A percentile compares a stretch with the other conserved stretches of the same genome.
Evolutionary conservation across 805 yeast genomes (phyloP).

Genomic region (Priceomyces carsonii): DNA sequence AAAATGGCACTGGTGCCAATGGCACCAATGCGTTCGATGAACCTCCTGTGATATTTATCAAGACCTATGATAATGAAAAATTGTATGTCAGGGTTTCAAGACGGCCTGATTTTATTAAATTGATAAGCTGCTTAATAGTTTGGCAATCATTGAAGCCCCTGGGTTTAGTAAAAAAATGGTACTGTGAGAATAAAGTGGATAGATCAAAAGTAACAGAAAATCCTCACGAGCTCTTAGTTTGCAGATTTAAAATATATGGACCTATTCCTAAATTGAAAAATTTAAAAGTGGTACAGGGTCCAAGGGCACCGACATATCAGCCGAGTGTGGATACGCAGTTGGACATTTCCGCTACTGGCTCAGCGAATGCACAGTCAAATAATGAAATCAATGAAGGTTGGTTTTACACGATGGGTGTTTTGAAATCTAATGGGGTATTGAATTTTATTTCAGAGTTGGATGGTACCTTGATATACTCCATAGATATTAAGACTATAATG

Average conservation of each 20-base stretch:
- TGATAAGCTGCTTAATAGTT: constrained; percentile 48
- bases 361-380: constrained; percentile 8
- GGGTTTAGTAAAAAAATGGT: constrained; percentile 59
- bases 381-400: constrained; percentile 51
- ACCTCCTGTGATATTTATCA: constrained; percentile 44
- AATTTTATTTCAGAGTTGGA: constrained; percentile 64
- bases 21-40: constrained; percentile 4
- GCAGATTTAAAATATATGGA: constrained; percentile 66
- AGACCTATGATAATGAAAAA: constrained; percentile 39
- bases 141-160: constrained; percentile 58
- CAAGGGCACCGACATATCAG: constrained; percentile 36
- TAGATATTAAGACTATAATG: constrained; percentile 53
- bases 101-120: constrained; percentile 39
- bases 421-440: constrained; percentile 62
- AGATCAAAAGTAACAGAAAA: constrained; percentile 18
- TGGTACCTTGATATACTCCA: constrained; percentile 59
- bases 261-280: constrained; percentile 50
- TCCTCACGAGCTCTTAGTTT: constrained; percentile 50
- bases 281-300: constrained; percentile 37
- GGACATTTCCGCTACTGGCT: constrained; percentile 1
- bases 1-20: neutral
- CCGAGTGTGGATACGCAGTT: constrained; percentile 10
- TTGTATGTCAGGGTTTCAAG: constrained; percentile 37
- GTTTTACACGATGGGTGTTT: constrained; percentile 72
- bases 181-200: constrained; percentile 36